A percentile compares a stretch with the other conserved stretches of the same genome.
phyloP scores from a whole-genome alignment of 1,139 yeast species.

The Blastobotrys capitulatus region DNA sequence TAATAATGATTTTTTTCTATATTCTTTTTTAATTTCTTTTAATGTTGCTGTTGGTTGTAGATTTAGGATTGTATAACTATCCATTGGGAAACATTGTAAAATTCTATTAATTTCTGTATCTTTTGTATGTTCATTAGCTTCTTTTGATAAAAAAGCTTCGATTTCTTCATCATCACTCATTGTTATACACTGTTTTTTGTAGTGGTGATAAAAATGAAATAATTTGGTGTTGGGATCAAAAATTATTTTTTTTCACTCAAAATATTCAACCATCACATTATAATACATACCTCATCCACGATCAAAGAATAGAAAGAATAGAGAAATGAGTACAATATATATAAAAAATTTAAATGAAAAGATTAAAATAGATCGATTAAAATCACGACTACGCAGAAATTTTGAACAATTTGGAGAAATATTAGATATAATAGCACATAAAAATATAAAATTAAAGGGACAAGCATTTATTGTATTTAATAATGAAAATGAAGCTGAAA shows the following conservation, averaged over 20 bases:
- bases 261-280: not conserved
- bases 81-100: conserved; percentile 42
- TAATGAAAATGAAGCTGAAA: conserved; percentile 39
- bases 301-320: no score
- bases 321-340: conserved; percentile 38
- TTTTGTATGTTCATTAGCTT: conserved; percentile 27
- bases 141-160: conserved; percentile 29
- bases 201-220: not conserved
- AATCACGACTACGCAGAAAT: conserved; percentile 38
- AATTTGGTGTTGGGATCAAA: not conserved
- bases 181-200: not conserved
- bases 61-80: conserved; percentile 52
- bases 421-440: conserved; percentile 52
- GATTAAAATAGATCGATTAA: conserved; percentile 49
- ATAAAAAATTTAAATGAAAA: conserved; percentile 69
- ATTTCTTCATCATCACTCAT: conserved; percentile 22
- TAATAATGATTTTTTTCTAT: conserved; percentile 53
- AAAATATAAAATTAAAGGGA: conserved; percentile 62
- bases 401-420: conserved; percentile 49
- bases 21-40: conserved; percentile 42
- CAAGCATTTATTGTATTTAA: conserved; percentile 80
- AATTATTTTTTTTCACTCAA: not conserved
- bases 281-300: not conserved
- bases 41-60: conserved; percentile 45
- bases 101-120: conserved; percentile 57